A percentile compares a stretch with the other conserved stretches of the same genome.
Conservation (phyloP, 2,329 filamentous ascomycete genomes). For the Colletotrichum sp. region DNA sequence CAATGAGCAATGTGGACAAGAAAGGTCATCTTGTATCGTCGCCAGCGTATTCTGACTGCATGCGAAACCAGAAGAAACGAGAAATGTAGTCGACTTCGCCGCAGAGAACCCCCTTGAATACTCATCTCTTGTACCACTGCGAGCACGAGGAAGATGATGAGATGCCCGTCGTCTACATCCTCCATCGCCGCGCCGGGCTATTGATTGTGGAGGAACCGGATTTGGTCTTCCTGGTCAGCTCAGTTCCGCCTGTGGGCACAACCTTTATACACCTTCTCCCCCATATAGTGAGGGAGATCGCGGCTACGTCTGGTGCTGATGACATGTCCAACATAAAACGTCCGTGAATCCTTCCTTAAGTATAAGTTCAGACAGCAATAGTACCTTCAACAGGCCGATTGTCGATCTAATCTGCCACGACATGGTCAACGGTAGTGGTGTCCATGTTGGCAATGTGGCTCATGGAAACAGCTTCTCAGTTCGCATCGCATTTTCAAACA, state of each 20-base stretch:
- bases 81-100: neutral
- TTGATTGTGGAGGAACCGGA: rapidly evolving
- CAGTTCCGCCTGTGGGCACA: rapidly evolving
- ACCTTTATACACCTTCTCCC: too few relatives aligned
- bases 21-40: rapidly evolving
- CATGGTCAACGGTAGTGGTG: rapidly evolving
- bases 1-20: neutral
- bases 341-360: too few relatives aligned
- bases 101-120: neutral
- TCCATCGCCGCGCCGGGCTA: rapidly evolving
- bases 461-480: neutral
- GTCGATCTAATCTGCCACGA: neutral
- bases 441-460: neutral
- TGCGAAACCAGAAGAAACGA: neutral
- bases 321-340: too few relatives aligned
- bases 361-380: too few relatives aligned
- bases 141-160: rapidly evolving
- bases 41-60: neutral
- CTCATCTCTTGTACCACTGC: neutral
- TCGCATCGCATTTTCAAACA: too few relatives aligned
- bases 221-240: neutral
- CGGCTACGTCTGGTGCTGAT: too few relatives aligned
- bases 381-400: rapidly evolving
- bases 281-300: too few relatives aligned
- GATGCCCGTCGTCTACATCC: rapidly evolving